Conservation (phyloP, 2,329 filamentous ascomycete genomes). For the Cercospora zeina region DNA sequence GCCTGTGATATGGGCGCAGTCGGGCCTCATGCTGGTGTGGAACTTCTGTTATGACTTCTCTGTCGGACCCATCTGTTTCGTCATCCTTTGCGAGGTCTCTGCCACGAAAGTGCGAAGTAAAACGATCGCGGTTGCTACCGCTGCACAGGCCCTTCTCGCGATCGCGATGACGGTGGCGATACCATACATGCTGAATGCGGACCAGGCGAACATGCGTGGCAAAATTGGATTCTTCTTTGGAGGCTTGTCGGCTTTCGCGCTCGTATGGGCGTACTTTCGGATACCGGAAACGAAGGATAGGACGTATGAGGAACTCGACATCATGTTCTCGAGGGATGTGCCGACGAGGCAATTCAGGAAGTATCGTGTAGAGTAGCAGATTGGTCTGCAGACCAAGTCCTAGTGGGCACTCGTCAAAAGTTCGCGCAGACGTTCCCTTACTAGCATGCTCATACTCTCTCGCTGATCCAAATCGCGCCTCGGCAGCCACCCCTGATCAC, state of each 20-base stretch:
- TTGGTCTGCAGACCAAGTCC: no score
- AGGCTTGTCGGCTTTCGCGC: slow-evolving; percentile 38
- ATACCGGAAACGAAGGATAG: slow-evolving; percentile 46
- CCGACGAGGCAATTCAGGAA: slow-evolving; percentile 40
- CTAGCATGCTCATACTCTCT: slow-evolving; percentile 58
- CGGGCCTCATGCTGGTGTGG: slow-evolving; percentile 43
- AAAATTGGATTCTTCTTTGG: slow-evolving; percentile 49
- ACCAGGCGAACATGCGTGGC: slow-evolving; percentile 43
- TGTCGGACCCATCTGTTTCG: slow-evolving; percentile 44
- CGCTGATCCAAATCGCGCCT: slow-evolving; percentile 88
- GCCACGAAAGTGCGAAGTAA: slow-evolving; percentile 44
- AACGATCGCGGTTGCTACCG: slow-evolving; percentile 44
- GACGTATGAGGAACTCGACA: slow-evolving; percentile 48
- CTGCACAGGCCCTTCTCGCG: slow-evolving; percentile 44
- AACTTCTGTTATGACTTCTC: slow-evolving; percentile 43
- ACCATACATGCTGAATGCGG: slow-evolving; percentile 46
- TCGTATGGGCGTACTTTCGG: slow-evolving; percentile 44
- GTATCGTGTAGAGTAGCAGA: slow-evolving; percentile 32
- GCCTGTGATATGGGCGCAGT: slow-evolving; percentile 46
- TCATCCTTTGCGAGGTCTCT: slow-evolving; percentile 44
- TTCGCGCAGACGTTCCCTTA: not conserved
- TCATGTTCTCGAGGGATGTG: slow-evolving; percentile 45
- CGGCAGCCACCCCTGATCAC: slow-evolving; percentile 87
- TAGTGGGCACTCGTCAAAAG: no score
- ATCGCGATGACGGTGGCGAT: slow-evolving; percentile 45